These are phyloP conservation scores for Rhytidhysteron rufulum DNA, from an alignment of 2,329 filamentous ascomycete genomes.

Conservation along the genomic window DNA sequence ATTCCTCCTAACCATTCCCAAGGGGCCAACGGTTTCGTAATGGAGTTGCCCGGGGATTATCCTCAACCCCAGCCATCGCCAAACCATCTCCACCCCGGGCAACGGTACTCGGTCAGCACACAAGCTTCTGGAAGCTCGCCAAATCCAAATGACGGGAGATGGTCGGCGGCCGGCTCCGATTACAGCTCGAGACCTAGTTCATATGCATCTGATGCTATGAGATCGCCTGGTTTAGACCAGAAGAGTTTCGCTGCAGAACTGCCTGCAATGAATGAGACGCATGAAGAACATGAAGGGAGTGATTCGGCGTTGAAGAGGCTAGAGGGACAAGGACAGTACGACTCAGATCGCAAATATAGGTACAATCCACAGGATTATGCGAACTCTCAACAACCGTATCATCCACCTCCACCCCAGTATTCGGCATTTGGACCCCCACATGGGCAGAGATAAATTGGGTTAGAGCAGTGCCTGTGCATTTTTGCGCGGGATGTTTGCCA, in stretches of 20 bases:
- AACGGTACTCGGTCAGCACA: conserved; percentile 19
- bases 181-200: conserved; percentile 32
- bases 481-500: too few relatives aligned
- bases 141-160: conserved; percentile 23
- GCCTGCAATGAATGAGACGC: conserved; percentile 33
- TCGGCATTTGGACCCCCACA: too few relatives aligned
- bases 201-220: conserved; percentile 33
- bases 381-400: conserved; percentile 11
- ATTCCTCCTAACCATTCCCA: conserved; percentile 17
- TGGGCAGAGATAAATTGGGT: background rate
- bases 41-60: conserved; percentile 42
- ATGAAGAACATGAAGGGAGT: conserved; percentile 24
- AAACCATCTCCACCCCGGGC: conserved; percentile 21
- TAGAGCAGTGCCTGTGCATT: too few relatives aligned
- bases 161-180: conserved; percentile 27
- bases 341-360: conserved; percentile 19
- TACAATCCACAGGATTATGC: conserved; percentile 35
- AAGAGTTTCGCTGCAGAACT: conserved; percentile 31
- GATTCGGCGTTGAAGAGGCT: conserved; percentile 12
- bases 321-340: conserved; percentile 14
- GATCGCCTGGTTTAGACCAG: conserved; percentile 30
- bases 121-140: conserved; percentile 22
- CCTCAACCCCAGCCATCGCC: conserved; percentile 32
- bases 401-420: conserved; percentile 15
- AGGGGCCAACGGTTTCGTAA: conserved; percentile 30